These are phyloP conservation scores for Nicotiana tabacum DNA, from an alignment of 257 asterid genomes.

Conservation along the genomic window DNA sequence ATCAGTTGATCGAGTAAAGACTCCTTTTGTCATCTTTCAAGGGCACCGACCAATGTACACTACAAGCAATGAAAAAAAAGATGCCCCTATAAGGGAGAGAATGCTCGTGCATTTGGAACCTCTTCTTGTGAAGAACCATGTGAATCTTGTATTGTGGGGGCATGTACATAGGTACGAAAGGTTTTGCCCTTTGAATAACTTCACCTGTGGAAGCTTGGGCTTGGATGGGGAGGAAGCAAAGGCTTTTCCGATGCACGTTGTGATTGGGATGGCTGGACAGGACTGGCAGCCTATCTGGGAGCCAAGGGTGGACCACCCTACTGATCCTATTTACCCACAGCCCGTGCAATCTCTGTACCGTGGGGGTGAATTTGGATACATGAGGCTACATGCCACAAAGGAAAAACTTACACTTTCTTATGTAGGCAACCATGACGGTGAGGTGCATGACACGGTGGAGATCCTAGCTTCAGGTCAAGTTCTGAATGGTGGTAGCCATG, in stretches of 20 bases:
- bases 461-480: constrained; percentile 73
- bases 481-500: constrained; percentile 32
- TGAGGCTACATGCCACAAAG: constrained; percentile 55
- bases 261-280: constrained; percentile 95
- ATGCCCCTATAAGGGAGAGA: constrained; percentile 49
- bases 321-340: constrained; percentile 71
- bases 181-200: constrained; percentile 78
- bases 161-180: constrained; percentile 90
- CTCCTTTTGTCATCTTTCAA: constrained; percentile 77
- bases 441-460: constrained; percentile 81
- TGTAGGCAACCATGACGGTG: constrained; percentile 85
- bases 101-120: constrained; percentile 68
- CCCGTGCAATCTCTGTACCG: constrained; percentile 69
- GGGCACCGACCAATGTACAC: constrained; percentile 98
- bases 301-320: constrained; percentile 58
- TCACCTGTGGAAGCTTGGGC: constrained; percentile 65
- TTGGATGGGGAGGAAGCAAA: constrained; percentile 30
- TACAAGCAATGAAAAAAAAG: constrained; percentile 56
- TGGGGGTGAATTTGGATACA: constrained; percentile 79
- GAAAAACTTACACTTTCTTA: constrained; percentile 66
- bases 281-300: constrained; percentile 94
- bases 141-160: constrained; percentile 81
- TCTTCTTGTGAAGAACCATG: constrained; percentile 63
- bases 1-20: constrained; percentile 60
- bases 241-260: constrained; percentile 64